Base-by-base conservation (phyloP, 306 rosid species). In the Vicia sativa region DNA sequence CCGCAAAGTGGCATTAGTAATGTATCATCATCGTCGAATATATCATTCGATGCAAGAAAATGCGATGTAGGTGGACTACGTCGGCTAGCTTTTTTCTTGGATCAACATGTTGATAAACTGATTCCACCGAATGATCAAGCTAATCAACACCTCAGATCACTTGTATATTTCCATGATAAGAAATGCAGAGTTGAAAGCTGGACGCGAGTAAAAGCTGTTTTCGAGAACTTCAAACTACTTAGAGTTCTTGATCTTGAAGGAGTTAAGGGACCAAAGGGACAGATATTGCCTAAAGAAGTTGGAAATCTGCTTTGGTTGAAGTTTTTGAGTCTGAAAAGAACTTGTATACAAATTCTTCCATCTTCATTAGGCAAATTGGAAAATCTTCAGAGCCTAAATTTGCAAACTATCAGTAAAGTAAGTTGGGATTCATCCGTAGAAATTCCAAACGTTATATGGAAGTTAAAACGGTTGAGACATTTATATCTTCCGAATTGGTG, bases 401-500 rank as follows among this genome's bases (percentile, higher is more conserved):
- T 87, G 74, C 83, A 76, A 55, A 74, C 80, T 11, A n/a, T 62
- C 7, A 18, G 25, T 4, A 54, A 42, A 9, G 39, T 60, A 12
- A 56, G 60, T 0, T 48, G 56, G 76, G 68, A 79, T 52, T 79
- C 82, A 15, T 64, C 87, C 4, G 79, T 83, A 7, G 78, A 71
- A 56, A 68, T 86, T 61, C 81, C 83, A 6, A 65, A 68, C 19
- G 74, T 68, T 7, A 8, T 81, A 52, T 65, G 70, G 68, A 79
- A 75, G 56, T 45, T 83, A 76, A 60, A 74, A 41, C 58, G 68
- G 11, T 59, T 86, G 80, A 83, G 85, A 46, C 91, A 81, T 86
- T 46, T 86, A 19, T 86, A 86, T 79, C 83, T 86, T 49, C 88
- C 88, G 0, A 67, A 77, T 31, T 83, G 85, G 83, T 83, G 83